Conservation (phyloP, 2,329 filamentous ascomycete genomes). For the Botryotinia narcissicola region DNA sequence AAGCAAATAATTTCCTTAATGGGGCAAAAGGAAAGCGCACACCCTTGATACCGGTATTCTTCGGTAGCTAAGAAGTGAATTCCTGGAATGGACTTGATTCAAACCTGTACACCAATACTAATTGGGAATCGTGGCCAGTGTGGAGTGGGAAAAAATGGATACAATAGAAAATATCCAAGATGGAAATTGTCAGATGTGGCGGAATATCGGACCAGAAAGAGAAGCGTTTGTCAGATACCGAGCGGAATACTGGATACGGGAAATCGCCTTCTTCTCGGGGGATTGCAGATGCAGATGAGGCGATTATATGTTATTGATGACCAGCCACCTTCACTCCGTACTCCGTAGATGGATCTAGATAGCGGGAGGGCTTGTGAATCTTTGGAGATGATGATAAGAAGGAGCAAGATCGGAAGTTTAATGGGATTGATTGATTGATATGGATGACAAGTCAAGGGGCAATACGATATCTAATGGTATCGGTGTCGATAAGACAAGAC, state of each 20-base stretch:
- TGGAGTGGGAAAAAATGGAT: background rate
- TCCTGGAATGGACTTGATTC: background rate
- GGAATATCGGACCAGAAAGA: constrained; percentile 10
- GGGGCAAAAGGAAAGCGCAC: constrained; percentile 1
- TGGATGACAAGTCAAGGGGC: background rate
- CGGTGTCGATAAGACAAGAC: background rate
- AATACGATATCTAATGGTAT: background rate
- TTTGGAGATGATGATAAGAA: background rate
- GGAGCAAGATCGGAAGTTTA: background rate
- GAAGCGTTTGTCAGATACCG: constrained; percentile 5
- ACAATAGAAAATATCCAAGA: background rate
- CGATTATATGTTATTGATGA: background rate
- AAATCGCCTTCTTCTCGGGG: background rate
- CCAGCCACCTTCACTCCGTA: background rate
- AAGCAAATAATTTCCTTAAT: constrained; percentile 14
- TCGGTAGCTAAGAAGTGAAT: background rate
- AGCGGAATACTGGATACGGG: constrained; percentile 8
- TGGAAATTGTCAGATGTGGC: background rate
- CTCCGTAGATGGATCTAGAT: background rate
- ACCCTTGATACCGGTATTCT: background rate
- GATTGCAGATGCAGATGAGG: background rate
- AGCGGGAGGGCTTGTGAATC: background rate
- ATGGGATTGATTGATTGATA: too few relatives aligned
- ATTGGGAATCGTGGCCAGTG: background rate
- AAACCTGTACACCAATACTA: background rate